Percentiles rank a stretch among this genome's conserved stretches.
Evolutionary conservation across 164 flowering plant genomes (phyloP).

Genomic region (Vitis riparia): DNA sequence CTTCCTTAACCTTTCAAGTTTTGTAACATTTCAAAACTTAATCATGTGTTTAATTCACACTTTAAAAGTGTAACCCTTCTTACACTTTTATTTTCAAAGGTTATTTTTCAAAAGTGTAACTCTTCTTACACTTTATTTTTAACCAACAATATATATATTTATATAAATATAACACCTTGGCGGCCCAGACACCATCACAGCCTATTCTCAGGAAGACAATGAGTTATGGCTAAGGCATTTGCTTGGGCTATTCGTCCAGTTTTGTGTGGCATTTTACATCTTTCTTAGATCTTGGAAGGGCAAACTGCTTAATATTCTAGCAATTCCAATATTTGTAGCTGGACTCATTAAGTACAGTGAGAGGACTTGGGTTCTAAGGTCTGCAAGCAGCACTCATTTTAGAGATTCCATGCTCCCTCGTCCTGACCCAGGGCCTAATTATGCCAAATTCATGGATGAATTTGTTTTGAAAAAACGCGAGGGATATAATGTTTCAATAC

Average conservation of each 20-base stretch:
- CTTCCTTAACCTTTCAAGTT: no score
- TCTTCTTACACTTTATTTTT: no score
- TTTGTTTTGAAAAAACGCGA: not conserved
- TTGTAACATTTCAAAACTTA: no score
- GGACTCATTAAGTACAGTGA: constrained; percentile 1
- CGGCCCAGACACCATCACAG: constrained; percentile 6
- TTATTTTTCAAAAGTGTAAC: no score
- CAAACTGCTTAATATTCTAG: not conserved
- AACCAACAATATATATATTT: no score
- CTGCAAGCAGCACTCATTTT: not conserved
- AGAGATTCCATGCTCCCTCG: not conserved
- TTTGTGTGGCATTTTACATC: not conserved
- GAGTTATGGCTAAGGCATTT: constrained; percentile 8
- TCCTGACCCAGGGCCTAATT: not conserved
- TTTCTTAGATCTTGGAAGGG: constrained; percentile 1
- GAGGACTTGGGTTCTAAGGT: not conserved
- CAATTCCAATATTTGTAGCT: not conserved
- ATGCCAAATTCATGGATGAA: constrained; percentile 5
- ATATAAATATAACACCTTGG: no score
- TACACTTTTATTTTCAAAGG: no score
- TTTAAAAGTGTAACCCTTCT: no score
- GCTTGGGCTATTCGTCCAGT: not conserved
- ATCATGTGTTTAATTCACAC: no score
- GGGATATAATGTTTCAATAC: not conserved
- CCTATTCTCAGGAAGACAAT: constrained; percentile 1